Conservation (phyloP, 306 rosid genomes). For the Cicer bijugum region DNA sequence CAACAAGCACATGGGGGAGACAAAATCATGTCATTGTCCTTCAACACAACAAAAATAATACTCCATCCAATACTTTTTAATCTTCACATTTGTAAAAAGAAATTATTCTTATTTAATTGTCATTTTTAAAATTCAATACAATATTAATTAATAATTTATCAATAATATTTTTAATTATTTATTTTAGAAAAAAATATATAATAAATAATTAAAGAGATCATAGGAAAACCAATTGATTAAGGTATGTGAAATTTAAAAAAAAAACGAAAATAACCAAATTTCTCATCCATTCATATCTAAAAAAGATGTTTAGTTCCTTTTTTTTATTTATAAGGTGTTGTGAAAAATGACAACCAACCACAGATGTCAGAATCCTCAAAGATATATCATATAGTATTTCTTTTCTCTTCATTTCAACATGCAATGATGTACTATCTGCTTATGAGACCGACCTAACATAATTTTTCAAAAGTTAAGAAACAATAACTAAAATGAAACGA, state of each 20-base stretch:
- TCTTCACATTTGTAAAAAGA: too few species aligned
- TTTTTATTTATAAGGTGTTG: conserved; percentile 36
- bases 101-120: too few species aligned
- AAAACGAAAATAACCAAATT: conserved; percentile 43
- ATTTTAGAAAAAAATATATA: too few species aligned
- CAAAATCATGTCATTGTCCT: conserved; percentile 56
- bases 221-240: too few species aligned
- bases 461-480: conserved; percentile 2
- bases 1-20: conserved; percentile 53
- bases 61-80: too few species aligned
- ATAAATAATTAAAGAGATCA: too few species aligned
- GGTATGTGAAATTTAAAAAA: not conserved
- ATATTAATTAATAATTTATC: too few species aligned
- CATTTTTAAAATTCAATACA: too few species aligned
- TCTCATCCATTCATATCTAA: conserved; percentile 48
- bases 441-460: not conserved
- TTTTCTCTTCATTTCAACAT: conserved; percentile 27
- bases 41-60: conserved; percentile 27
- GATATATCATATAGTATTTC: conserved; percentile 1
- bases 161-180: too few species aligned
- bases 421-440: conserved; percentile 36
- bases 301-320: conserved; percentile 44
- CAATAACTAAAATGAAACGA: not conserved
- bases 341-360: conserved; percentile 52
- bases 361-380: conserved; percentile 45